These are phyloP conservation scores for Oryza punctata DNA, from an alignment of 176 grass and related monocot genomes.

Conservation along the genomic window DNA sequence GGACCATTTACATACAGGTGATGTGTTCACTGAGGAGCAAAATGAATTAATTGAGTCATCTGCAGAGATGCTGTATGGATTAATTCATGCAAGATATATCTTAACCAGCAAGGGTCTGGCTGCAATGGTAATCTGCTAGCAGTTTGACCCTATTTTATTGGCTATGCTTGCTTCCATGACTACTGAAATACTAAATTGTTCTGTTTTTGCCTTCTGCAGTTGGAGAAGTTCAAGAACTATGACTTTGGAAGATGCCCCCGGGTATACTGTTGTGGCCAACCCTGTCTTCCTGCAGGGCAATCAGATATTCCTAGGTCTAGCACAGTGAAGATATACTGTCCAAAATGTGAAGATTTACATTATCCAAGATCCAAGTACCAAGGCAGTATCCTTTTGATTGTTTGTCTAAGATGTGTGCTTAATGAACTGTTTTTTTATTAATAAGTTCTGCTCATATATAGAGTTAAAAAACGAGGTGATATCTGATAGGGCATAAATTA, in stretches of 20 bases:
- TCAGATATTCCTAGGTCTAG: slow-evolving; percentile 88
- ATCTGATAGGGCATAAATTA: not conserved
- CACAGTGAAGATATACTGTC: slow-evolving; percentile 96
- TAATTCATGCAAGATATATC: slow-evolving; percentile 92
- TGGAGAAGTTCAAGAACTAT: slow-evolving; percentile 97
- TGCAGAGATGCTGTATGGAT: slow-evolving; percentile 97
- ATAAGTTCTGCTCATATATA: not conserved
- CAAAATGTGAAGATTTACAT: slow-evolving; percentile 95
- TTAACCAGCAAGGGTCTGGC: slow-evolving; percentile 94
- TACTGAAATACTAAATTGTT: slow-evolving; percentile 9
- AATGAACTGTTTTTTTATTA: not conserved
- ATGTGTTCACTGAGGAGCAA: slow-evolving; percentile 95
- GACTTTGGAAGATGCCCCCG: slow-evolving; percentile 97
- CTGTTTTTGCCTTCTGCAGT: slow-evolving; percentile 48
- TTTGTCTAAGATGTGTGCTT: not conserved
- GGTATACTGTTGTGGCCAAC: slow-evolving; percentile 92
- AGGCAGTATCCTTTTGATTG: slow-evolving; percentile 93
- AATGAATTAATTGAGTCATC: slow-evolving; percentile 93
- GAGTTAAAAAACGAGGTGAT: not conserved
- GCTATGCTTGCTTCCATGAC: slow-evolving; percentile 20
- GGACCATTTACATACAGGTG: slow-evolving; percentile 52
- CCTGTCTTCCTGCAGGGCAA: slow-evolving; percentile 94
- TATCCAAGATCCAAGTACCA: slow-evolving; percentile 96
- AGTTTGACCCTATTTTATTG: slow-evolving; percentile 21
- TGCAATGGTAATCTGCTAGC: slow-evolving; percentile 71